Evolutionary conservation across 768 basidiomycete genomes (phyloP), one percentile per base, ranked within the genome.

Genomic region (Lentinula aciculospora): DNA sequence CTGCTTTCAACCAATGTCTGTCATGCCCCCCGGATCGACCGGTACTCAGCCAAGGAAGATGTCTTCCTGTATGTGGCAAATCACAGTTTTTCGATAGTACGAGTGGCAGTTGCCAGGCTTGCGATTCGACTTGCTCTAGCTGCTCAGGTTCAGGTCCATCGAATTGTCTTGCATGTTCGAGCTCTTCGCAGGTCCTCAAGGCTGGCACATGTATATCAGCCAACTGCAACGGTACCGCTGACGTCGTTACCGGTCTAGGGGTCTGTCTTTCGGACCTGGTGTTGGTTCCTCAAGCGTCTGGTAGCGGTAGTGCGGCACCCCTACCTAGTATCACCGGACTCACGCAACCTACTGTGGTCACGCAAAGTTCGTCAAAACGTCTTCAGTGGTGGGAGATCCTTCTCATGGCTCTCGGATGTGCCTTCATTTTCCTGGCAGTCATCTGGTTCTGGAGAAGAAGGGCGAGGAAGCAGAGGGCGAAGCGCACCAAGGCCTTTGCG

Each of bases 381-480:
- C 72, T 92, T 8, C 72, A 74, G 59, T 92, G 91, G 90, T 92
- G 90, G 89, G 78, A 93, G 72, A 91, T 92, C 62, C 74, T 92
- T 57, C 80, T 92, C 56, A 92, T 92, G 88, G 76, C 85, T 0
- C 80, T 92, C 36, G 89, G 91, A 9, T 88, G 86, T 66, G 85
- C 85, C 15, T 88, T 92, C 70, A 85, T 92, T 70, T 84, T 90
- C 67, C 57, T 91, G 40, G 68, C 81, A 46, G 68, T 90, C 60
- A 66, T 92, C 59, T 78, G 82, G 74, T 79, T 77, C 62, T 92
- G 85, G 82, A 82, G 91, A 23, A 78, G 87, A 17, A 83, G 80
- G 50, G 84, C 83, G 39, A 82, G 83, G 67, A 86, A 85, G 67
- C 78, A 81, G 64, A 83, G 89, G 31, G 83, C 82, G 17, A 79